Conservation (phyloP, 257 asterid species). For the Lantana camara region DNA sequence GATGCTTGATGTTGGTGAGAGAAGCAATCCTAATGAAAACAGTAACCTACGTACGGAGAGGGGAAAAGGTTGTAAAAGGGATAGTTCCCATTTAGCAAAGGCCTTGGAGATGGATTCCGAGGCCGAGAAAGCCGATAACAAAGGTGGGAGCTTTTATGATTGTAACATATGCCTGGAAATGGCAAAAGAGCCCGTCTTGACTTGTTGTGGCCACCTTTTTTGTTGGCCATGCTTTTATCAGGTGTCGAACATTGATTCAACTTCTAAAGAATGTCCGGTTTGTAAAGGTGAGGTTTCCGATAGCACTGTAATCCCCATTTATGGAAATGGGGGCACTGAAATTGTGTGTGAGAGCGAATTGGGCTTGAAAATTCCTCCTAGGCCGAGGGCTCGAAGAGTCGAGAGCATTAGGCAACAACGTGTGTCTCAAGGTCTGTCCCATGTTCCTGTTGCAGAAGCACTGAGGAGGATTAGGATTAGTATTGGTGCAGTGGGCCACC, state of each 20-base stretch:
- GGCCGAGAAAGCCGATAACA: slow-evolving; percentile 50
- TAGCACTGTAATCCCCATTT: slow-evolving; percentile 48
- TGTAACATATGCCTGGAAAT: slow-evolving; percentile 75
- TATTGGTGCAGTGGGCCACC: slow-evolving; percentile 43
- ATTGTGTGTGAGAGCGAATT: slow-evolving; percentile 35
- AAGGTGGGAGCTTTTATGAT: slow-evolving; percentile 63
- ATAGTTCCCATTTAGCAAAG: slow-evolving; percentile 72
- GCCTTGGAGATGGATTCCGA: slow-evolving; percentile 66
- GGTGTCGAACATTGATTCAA: slow-evolving; percentile 57
- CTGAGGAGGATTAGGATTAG: slow-evolving; percentile 52
- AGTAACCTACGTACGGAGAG: slow-evolving; percentile 29
- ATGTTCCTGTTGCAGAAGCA: slow-evolving; percentile 55
- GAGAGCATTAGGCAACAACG: slow-evolving; percentile 65
- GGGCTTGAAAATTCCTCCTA: slow-evolving; percentile 58
- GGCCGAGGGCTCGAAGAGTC: slow-evolving; percentile 66
- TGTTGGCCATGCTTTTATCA: slow-evolving; percentile 80
- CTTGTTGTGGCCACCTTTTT: slow-evolving; percentile 80
- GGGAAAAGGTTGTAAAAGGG: slow-evolving; percentile 68
- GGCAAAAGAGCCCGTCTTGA: slow-evolving; percentile 65
- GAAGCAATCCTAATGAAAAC: slow-evolving; percentile 35
- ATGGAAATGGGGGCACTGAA: slow-evolving; percentile 44
- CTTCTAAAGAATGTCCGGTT: slow-evolving; percentile 67
- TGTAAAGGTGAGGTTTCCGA: slow-evolving; percentile 63
- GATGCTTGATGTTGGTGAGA: slow-evolving; percentile 31
- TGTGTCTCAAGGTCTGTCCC: slow-evolving; percentile 39